Base-by-base conservation (phyloP, 495 filamentous ascomycete genomes). In the Talaromyces borbonicus region DNA sequence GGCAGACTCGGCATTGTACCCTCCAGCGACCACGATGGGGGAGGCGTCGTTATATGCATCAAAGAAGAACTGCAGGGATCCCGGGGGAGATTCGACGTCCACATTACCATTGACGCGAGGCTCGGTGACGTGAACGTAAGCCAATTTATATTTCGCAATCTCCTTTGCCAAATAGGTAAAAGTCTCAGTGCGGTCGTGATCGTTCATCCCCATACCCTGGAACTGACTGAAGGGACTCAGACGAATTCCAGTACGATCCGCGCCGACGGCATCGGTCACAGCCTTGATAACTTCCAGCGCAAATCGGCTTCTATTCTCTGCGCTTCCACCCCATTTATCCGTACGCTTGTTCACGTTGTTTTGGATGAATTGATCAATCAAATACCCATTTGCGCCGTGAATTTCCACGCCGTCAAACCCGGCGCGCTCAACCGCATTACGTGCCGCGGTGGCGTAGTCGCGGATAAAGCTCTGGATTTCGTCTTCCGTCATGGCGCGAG, bases 371-470 rank as follows among this genome's bases (percentile, higher is more conserved):
- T 89, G 84, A 54, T 89, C 81, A 40, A 86, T 64, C 39, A 89
- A 60, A 54, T 86, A 87, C 7, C 84, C 84, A 51, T 89, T 87
- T 3, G 81, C 81, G 27, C 66, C 78, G 55, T 87, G 83, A 44
- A 87, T 66, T 64, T 89, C 85, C 3, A 89, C 81, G 20, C 81
- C 83, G 53, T 87, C 84, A 46, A 87, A 89, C 8, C 84, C 84
- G 3, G 83, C 84, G 7, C 62, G 66, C 11, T 46, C 43, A 8
- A 87, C 64, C 3, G 82, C 81, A 46, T 78, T 79, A 48, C 67
- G 62, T 1, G 84, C 79, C 16, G 82, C 84, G 19, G 68, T 54
- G 7, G 69, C 79, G 40, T 81, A 85, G 49, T 74, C 73, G 0
- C 56, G 46, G 22, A 85, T 72, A 15, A 60, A 75, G 6, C 62